Evolutionary conservation across 2,329 filamentous ascomycete genomes (phyloP).

Genomic region (Fusarium nisikadoi): DNA sequence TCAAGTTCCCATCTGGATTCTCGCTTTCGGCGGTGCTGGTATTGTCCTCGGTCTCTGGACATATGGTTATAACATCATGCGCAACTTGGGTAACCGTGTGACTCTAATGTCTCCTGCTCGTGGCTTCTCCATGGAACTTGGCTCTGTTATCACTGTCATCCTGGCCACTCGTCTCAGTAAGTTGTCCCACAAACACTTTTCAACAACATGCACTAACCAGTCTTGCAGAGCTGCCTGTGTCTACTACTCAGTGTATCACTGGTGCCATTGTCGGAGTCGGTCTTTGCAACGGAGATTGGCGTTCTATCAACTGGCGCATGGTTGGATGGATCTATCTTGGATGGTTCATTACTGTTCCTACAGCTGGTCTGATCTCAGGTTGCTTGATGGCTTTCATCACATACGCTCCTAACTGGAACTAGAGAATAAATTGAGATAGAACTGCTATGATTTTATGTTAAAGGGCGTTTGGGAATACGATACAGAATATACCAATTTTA

Average conservation of each 20-base stretch:
- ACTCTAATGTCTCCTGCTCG: constrained; percentile 71
- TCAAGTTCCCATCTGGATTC: constrained; percentile 68
- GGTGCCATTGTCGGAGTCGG: constrained; percentile 72
- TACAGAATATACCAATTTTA: constrained; percentile 9
- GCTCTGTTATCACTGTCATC: constrained; percentile 70
- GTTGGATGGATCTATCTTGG: constrained; percentile 68
- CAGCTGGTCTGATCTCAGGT: constrained; percentile 66
- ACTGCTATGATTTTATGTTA: not conserved
- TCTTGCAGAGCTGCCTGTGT: constrained; percentile 64
- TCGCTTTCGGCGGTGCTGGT: constrained; percentile 62
- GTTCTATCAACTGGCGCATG: constrained; percentile 72
- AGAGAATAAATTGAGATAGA: not conserved
- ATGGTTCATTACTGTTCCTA: constrained; percentile 70
- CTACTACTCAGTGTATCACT: constrained; percentile 73
- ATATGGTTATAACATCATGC: constrained; percentile 73
- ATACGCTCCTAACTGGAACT: constrained; percentile 65
- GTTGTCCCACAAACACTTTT: constrained; percentile 16
- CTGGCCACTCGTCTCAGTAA: constrained; percentile 68
- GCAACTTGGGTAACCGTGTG: constrained; percentile 69
- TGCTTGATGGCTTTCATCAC: constrained; percentile 71
- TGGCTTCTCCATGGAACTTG: constrained; percentile 70
- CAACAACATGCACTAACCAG: constrained; percentile 9
- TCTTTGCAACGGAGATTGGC: constrained; percentile 67
- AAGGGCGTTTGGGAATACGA: not conserved
- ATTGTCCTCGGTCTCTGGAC: constrained; percentile 69